These are phyloP conservation scores for Bolboschoenus planiculmis DNA, from an alignment of 176 grass and related monocot species.

Conservation along the genomic window DNA sequence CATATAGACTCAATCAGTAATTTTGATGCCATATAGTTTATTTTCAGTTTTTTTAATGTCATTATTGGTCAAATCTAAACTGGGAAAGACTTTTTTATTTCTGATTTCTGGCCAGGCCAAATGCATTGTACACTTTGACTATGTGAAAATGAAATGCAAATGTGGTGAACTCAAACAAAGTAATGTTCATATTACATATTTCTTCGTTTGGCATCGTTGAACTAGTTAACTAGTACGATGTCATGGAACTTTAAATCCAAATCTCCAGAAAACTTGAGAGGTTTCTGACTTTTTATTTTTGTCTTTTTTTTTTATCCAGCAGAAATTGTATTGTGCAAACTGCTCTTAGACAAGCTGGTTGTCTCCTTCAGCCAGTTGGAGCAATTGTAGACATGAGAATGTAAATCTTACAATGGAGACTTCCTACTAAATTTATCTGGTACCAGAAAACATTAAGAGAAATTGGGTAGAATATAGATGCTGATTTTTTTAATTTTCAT, in stretches of 20 bases:
- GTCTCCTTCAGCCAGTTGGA: neutral
- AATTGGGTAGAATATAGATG: neutral
- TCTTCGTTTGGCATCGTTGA: neutral
- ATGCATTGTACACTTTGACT: neutral
- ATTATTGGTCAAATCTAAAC: neutral
- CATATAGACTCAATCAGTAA: neutral
- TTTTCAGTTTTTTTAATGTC: neutral
- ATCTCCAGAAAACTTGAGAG: neutral
- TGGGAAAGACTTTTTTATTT: neutral
- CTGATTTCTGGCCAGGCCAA: neutral
- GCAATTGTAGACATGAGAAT: neutral
- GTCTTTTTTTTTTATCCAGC: neutral
- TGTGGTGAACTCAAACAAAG: constrained; percentile 4
- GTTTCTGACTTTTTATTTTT: neutral
- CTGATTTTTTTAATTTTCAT: neutral
- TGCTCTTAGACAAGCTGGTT: neutral
- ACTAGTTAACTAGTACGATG: neutral
- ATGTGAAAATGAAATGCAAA: neutral
- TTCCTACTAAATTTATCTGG: neutral
- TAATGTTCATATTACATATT: neutral
- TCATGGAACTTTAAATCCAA: neutral
- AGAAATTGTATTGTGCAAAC: neutral
- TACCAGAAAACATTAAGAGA: neutral
- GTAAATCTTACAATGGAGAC: neutral
- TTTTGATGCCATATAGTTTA: constrained; percentile 8